Conservation (phyloP, 495 filamentous ascomycete genomes). For the Astrothelium macrocarpum region DNA sequence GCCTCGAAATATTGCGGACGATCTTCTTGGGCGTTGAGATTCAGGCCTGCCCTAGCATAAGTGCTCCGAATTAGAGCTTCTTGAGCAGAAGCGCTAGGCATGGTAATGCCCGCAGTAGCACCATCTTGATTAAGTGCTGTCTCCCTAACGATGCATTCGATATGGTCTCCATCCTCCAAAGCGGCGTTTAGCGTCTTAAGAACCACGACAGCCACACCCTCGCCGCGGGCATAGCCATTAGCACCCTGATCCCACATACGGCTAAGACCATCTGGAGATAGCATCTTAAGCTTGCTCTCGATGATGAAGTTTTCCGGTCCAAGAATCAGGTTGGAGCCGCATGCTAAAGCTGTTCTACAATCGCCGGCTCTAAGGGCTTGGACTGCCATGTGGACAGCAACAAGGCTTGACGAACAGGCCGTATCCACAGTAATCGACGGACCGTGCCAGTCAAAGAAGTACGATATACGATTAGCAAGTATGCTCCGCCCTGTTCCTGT, state of each 20-base stretch:
- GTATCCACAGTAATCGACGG: background rate
- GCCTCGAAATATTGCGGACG: slow-evolving; percentile 23
- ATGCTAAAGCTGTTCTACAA: background rate
- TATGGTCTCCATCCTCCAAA: slow-evolving; percentile 12
- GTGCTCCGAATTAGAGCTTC: slow-evolving; percentile 12
- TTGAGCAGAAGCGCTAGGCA: slow-evolving; percentile 17
- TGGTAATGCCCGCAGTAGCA: slow-evolving; percentile 10
- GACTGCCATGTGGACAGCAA: background rate
- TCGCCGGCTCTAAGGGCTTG: background rate
- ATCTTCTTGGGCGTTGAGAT: background rate
- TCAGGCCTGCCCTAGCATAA: background rate
- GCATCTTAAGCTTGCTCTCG: slow-evolving; percentile 11
- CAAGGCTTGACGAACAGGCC: background rate
- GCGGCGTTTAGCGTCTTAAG: slow-evolving; percentile 28
- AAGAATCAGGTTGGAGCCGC: background rate
- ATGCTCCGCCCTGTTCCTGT: background rate
- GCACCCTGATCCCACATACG: slow-evolving; percentile 38
- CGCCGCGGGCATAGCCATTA: slow-evolving; percentile 41
- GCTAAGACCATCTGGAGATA: slow-evolving; percentile 12
- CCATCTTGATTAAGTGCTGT: slow-evolving; percentile 14
- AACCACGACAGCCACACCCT: slow-evolving; percentile 35
- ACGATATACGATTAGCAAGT: slow-evolving; percentile 1
- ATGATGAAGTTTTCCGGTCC: background rate
- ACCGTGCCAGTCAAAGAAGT: background rate
- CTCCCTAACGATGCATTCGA: slow-evolving; percentile 14